Percentiles rank a stretch among this genome's conserved stretches.
These are phyloP conservation scores for Mucor ambiguus DNA, from an alignment of 371 early-diverging fungal genomes.

Conservation along the genomic window DNA sequence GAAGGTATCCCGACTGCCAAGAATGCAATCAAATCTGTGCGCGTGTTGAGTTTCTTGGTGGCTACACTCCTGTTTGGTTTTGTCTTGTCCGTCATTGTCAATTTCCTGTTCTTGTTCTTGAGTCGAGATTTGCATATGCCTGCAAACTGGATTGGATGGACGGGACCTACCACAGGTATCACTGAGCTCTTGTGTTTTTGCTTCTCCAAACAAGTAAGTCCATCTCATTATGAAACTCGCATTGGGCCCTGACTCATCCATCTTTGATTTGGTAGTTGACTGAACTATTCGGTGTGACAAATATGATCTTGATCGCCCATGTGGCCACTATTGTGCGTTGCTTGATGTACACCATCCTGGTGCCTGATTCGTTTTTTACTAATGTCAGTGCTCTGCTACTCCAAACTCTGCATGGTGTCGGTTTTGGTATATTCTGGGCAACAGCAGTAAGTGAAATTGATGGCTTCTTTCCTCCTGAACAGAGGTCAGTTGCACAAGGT, in stretches of 20 bases:
- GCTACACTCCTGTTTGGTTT: constrained; percentile 43
- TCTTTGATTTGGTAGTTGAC: constrained; percentile 27
- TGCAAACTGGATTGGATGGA: constrained; percentile 47
- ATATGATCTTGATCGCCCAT: constrained; percentile 45
- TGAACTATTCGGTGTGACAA: constrained; percentile 43
- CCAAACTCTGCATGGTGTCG: constrained; percentile 45
- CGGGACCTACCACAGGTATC: constrained; percentile 40
- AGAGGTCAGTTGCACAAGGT: constrained; percentile 37
- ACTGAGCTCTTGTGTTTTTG: constrained; percentile 31
- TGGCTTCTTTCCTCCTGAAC: constrained; percentile 37
- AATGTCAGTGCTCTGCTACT: constrained; percentile 40
- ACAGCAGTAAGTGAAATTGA: constrained; percentile 37
- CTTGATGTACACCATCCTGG: constrained; percentile 36
- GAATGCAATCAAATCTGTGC: constrained; percentile 27
- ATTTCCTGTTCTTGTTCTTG: constrained; percentile 45
- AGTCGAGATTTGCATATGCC: constrained; percentile 42
- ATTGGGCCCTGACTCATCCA: background rate
- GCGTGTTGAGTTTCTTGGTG: constrained; percentile 37
- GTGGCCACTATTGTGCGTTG: constrained; percentile 42
- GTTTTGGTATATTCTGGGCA: constrained; percentile 42
- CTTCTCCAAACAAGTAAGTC: constrained; percentile 36
- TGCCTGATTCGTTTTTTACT: constrained; percentile 33
- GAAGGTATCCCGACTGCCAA: constrained; percentile 27
- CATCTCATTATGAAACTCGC: background rate
- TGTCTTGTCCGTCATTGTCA: constrained; percentile 41